A percentile compares a stretch with the other conserved stretches of the same genome.
Conservation (phyloP, 208 protist genomes). For the Borovskyia barvae region DNA sequence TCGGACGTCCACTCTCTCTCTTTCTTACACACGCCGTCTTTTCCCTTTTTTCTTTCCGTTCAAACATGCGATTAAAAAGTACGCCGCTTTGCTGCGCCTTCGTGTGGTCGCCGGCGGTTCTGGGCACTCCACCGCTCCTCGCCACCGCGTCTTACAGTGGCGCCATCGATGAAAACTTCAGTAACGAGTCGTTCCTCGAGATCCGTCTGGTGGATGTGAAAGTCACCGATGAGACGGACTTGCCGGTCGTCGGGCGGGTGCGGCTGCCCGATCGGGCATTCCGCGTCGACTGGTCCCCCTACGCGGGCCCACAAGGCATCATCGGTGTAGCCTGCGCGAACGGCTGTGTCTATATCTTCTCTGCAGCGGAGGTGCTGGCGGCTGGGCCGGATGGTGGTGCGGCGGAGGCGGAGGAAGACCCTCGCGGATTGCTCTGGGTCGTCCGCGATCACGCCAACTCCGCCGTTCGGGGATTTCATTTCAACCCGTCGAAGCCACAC, state of each 20-base stretch:
- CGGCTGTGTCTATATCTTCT: constrained; percentile 74
- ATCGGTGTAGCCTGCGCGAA: constrained; percentile 68
- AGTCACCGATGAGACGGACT: constrained; percentile 63
- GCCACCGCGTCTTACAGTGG: constrained; percentile 66
- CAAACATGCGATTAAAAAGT: constrained; percentile 65
- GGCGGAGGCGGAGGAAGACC: constrained; percentile 27
- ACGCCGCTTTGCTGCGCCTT: constrained; percentile 63
- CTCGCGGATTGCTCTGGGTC: constrained; percentile 60
- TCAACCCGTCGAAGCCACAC: constrained; percentile 90
- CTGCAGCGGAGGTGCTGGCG: constrained; percentile 43
- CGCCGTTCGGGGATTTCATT: constrained; percentile 89
- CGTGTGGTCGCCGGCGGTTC: constrained; percentile 60
- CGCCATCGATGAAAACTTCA: constrained; percentile 79
- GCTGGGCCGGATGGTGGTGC: constrained; percentile 21
- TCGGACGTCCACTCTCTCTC: background rate
- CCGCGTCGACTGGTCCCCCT: constrained; percentile 78
- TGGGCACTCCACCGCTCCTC: constrained; percentile 58
- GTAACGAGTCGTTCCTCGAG: constrained; percentile 54
- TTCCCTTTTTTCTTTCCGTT: background rate
- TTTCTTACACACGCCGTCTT: constrained; percentile 7
- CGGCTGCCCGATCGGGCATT: constrained; percentile 51
- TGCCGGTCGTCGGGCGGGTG: constrained; percentile 57
- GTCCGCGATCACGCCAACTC: constrained; percentile 80
- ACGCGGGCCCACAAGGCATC: constrained; percentile 51
- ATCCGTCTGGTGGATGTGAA: constrained; percentile 72